These are phyloP conservation scores for Yamadazyma kitorensis DNA, from an alignment of 805 yeast species.

Conservation along the genomic window DNA sequence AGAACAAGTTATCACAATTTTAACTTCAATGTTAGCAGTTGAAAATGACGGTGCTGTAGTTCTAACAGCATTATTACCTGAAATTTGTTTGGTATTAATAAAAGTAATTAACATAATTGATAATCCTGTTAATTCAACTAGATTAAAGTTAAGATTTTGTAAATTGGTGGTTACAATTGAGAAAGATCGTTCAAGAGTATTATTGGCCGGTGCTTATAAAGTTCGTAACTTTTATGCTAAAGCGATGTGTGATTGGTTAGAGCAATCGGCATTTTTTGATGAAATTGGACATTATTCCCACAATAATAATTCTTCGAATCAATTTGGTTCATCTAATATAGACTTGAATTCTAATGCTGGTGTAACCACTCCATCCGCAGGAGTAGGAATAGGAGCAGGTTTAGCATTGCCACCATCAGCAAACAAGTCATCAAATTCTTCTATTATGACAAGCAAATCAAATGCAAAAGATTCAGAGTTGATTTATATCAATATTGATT, in stretches of 20 bases:
- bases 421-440: conserved; percentile 2
- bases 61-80: conserved; percentile 30
- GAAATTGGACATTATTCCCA: conserved; percentile 5
- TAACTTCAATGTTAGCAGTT: conserved; percentile 38
- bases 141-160: conserved; percentile 44
- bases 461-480: conserved; percentile 10
- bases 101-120: conserved; percentile 28
- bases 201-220: conserved; percentile 44
- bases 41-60: conserved; percentile 35
- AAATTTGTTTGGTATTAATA: conserved; percentile 24
- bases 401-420: conserved; percentile 1
- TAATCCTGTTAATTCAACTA: conserved; percentile 25
- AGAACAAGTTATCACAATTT: conserved; percentile 49
- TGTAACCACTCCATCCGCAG: background rate
- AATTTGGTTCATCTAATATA: no score
- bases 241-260: conserved; percentile 51
- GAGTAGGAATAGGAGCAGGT: background rate
- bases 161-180: conserved; percentile 36
- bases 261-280: conserved; percentile 45
- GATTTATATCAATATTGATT: conserved; percentile 41
- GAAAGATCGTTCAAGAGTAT: conserved; percentile 26
- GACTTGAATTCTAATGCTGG: background rate
- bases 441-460: conserved; percentile 1
- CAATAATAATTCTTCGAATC: no score
- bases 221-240: conserved; percentile 49